Conservation (phyloP, 2,329 filamentous ascomycete genomes). For the Ascochyta clinopodiicola region DNA sequence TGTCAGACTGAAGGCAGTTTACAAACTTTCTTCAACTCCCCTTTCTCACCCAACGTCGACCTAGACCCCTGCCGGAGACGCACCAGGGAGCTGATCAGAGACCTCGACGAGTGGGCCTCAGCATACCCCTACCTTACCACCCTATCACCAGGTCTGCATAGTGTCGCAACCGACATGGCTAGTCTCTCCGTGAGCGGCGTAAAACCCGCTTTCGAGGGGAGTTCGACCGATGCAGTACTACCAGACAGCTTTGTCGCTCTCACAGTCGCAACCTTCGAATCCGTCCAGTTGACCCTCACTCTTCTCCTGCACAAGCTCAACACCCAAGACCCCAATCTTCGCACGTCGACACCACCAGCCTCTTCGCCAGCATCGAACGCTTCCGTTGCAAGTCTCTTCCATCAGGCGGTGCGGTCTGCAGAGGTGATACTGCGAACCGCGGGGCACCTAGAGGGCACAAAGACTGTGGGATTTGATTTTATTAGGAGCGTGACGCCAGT, state of each 20-base stretch:
- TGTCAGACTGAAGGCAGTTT: conserved; percentile 27
- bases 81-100: conserved; percentile 20
- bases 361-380: neutral
- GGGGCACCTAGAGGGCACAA: conserved; percentile 26
- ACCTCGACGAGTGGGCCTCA: conserved; percentile 30
- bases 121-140: conserved; percentile 29
- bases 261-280: conserved; percentile 30
- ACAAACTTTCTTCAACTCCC: conserved; percentile 25
- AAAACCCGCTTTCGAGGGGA: conserved; percentile 1
- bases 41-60: conserved; percentile 22
- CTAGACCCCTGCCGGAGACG: conserved; percentile 21
- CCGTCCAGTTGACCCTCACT: conserved; percentile 25
- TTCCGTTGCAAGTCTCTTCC: neutral
- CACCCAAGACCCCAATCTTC: neutral
- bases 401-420: conserved; percentile 1
- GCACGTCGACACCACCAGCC: neutral
- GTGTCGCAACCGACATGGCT: conserved; percentile 20
- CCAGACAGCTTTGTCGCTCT: conserved; percentile 32
- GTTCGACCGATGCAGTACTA: conserved; percentile 17
- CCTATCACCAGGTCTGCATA: conserved; percentile 1
- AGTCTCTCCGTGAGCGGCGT: conserved; percentile 9
- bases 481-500: conserved; percentile 36
- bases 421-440: conserved; percentile 4
- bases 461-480: conserved; percentile 35
- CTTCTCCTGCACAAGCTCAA: conserved; percentile 30